Conservation (phyloP, 2,329 filamentous ascomycete genomes). For the Fusarium mangiferae region DNA sequence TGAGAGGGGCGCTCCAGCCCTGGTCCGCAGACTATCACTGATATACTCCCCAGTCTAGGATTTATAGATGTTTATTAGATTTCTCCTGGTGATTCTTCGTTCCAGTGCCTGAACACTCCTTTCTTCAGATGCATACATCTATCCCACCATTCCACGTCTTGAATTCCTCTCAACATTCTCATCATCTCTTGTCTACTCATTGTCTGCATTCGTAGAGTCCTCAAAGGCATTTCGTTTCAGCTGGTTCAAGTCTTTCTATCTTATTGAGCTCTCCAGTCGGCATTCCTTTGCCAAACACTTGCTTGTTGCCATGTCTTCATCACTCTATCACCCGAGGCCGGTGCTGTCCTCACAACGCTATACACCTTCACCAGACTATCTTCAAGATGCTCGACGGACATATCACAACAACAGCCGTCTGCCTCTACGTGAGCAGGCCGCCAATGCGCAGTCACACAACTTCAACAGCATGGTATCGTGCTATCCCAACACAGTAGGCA, state of each 20-base stretch:
- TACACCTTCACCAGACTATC: constrained; percentile 58
- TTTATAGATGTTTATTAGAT: constrained; percentile 50
- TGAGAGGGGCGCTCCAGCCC: constrained; percentile 45
- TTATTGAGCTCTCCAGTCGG: constrained; percentile 44
- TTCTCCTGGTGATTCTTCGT: constrained; percentile 50
- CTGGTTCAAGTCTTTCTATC: constrained; percentile 44
- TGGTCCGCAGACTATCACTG: constrained; percentile 47
- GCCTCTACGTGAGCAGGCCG: constrained; percentile 63
- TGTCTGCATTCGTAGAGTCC: constrained; percentile 45
- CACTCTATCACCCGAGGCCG: constrained; percentile 56
- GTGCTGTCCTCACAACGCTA: constrained; percentile 63
- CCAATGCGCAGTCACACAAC: constrained; percentile 60
- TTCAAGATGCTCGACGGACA: constrained; percentile 56
- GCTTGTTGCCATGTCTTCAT: constrained; percentile 49
- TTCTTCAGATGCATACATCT: constrained; percentile 53
- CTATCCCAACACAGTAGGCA: constrained; percentile 55
- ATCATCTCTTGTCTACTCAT: constrained; percentile 50
- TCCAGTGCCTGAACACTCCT: constrained; percentile 50
- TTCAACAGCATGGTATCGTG: constrained; percentile 57
- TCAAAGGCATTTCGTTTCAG: constrained; percentile 45
- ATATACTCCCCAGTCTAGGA: constrained; percentile 51
- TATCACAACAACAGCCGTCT: constrained; percentile 51
- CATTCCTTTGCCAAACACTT: constrained; percentile 46
- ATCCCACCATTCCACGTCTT: constrained; percentile 56
- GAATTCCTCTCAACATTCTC: constrained; percentile 59